Evolutionary conservation across 2,329 filamentous ascomycete species (phyloP).

Genomic region (Furcasterigmium furcatum): DNA sequence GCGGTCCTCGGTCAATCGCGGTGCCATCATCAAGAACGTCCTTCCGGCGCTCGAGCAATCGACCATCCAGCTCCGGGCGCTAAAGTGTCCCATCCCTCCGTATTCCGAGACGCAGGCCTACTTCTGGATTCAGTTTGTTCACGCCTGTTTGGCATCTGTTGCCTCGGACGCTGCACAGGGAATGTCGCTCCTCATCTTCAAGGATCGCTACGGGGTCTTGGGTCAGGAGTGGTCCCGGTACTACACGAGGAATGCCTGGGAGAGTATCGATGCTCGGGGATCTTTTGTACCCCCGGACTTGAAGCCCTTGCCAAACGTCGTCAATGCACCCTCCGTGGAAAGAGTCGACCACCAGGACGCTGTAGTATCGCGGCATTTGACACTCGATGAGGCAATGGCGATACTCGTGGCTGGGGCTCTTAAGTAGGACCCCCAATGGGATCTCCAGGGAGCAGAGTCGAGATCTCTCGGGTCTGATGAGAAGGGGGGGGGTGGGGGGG

Average conservation of each 20-base stretch:
- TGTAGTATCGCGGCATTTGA: no score
- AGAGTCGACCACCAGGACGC: no score
- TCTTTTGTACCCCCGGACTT: constrained; percentile 19
- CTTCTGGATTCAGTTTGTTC: constrained; percentile 24
- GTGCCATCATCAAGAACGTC: constrained; percentile 20
- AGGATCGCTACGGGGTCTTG: constrained; percentile 14
- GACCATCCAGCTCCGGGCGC: constrained; percentile 16
- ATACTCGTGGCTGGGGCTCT: no score
- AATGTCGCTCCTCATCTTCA: constrained; percentile 14
- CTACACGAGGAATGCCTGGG: constrained; percentile 20
- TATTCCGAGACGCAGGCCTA: constrained; percentile 28
- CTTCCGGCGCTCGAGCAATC: constrained; percentile 18
- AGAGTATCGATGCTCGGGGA: constrained; percentile 20
- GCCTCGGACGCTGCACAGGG: neutral
- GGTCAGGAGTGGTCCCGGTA: constrained; percentile 21
- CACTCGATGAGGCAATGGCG: no score
- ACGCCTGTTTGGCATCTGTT: constrained; percentile 12
- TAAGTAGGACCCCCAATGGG: no score
- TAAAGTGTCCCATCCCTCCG: constrained; percentile 12
- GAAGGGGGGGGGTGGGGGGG: no score
- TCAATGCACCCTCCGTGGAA: no score
- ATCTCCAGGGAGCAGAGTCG: no score
- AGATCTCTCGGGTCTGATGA: no score
- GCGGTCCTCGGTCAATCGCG: constrained; percentile 12
- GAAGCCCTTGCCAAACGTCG: constrained; percentile 14